A percentile compares a stretch with the other conserved stretches of the same genome.
Evolutionary conservation across 768 basidiomycete species (phyloP).

Genomic region (Coprinellus aureogranulatus): DNA sequence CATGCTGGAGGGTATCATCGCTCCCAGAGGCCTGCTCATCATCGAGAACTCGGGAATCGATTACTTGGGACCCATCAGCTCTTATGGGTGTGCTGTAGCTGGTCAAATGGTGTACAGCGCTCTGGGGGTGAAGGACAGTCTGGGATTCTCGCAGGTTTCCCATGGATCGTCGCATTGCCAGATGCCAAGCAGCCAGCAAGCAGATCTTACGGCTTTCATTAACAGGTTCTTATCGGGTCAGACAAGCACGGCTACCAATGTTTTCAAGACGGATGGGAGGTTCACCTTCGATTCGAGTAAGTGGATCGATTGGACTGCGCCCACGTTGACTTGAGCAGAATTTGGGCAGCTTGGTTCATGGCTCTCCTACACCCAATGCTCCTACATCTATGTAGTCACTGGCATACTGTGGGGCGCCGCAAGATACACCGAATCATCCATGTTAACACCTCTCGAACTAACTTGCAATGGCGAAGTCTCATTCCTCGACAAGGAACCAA

Average conservation of each 20-base stretch:
- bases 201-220: slow-evolving; percentile 48
- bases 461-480: no score
- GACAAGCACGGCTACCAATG: slow-evolving; percentile 42
- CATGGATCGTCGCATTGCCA: slow-evolving; percentile 44
- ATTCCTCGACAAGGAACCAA: no score
- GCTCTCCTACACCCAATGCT: no score
- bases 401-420: no score
- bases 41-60: slow-evolving; percentile 53
- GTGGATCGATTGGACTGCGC: slow-evolving; percentile 49
- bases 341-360: no score
- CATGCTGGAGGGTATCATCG: slow-evolving; percentile 47
- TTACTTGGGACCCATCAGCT: slow-evolving; percentile 49
- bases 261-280: slow-evolving; percentile 38
- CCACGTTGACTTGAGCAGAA: no score
- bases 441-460: no score
- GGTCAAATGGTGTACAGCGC: slow-evolving; percentile 47
- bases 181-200: slow-evolving; percentile 44
- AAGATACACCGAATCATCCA: no score
- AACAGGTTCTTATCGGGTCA: slow-evolving; percentile 47
- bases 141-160: slow-evolving; percentile 51
- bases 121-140: slow-evolving; percentile 38
- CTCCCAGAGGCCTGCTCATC: slow-evolving; percentile 48
- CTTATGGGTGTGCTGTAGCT: slow-evolving; percentile 47
- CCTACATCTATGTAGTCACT: no score
- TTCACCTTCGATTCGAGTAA: slow-evolving; percentile 36